phyloP scores from a whole-genome alignment of 148 eudicot genomes.

The Fagopyrum tataricum region DNA sequence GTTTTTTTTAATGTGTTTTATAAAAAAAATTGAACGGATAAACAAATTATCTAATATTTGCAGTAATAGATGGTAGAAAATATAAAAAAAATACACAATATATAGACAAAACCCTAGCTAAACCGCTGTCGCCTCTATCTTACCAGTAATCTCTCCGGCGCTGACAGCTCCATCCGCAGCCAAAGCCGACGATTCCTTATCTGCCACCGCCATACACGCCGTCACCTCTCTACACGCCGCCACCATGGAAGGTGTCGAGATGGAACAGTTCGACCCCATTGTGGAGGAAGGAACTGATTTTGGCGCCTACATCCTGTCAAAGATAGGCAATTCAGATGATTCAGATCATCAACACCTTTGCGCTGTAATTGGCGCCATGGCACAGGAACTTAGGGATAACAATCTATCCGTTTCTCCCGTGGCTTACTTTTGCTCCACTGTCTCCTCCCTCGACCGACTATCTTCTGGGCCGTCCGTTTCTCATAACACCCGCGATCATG shows the following conservation, averaged over 20 bases:
- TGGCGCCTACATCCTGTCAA: slow-evolving; percentile 37
- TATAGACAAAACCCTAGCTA: too few species aligned
- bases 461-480: slow-evolving; percentile 14
- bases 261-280: slow-evolving; percentile 16
- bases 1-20: too few species aligned
- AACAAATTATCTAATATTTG: too few species aligned
- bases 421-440: slow-evolving; percentile 68
- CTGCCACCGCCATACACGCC: too few species aligned
- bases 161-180: slow-evolving; percentile 2
- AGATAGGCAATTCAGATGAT: slow-evolving; percentile 30
- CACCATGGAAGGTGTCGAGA: slow-evolving; percentile 32
- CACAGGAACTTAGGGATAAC: slow-evolving; percentile 61
- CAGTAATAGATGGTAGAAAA: too few species aligned
- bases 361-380: slow-evolving; percentile 58
- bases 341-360: slow-evolving; percentile 69
- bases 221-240: neutral
- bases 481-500: slow-evolving; percentile 24
- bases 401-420: slow-evolving; percentile 42
- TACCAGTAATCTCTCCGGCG: neutral
- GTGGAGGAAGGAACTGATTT: slow-evolving; percentile 26
- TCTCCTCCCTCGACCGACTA: slow-evolving; percentile 53
- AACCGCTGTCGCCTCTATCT: neutral
- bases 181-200: too few species aligned
- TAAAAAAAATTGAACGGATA: too few species aligned
- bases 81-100: too few species aligned